Conservation (phyloP, 2,329 filamentous ascomycete genomes). For the Alternaria triticimaculans region DNA sequence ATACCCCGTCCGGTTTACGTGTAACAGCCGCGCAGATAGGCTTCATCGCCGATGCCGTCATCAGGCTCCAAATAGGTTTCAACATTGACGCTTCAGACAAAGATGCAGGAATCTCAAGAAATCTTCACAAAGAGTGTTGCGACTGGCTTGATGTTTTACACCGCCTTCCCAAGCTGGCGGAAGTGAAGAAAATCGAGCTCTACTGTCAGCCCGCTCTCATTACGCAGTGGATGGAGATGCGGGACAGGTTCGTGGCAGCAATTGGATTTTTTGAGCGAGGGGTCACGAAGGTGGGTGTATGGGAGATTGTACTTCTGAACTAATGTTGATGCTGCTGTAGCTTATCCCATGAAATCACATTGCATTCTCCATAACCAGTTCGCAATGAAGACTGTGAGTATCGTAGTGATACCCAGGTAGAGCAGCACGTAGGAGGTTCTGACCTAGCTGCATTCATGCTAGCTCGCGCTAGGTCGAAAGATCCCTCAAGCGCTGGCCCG, state of each 20-base stretch:
- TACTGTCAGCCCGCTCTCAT: not conserved
- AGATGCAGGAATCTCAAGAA: not conserved
- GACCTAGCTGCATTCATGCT: not conserved
- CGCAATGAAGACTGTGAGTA: not conserved
- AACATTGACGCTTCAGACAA: not conserved
- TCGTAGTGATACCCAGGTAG: not conserved
- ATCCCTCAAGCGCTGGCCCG: not conserved
- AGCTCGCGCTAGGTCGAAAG: not conserved
- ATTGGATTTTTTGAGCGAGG: not conserved
- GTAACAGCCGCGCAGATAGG: not conserved
- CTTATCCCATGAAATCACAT: not conserved
- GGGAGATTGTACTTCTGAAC: not conserved
- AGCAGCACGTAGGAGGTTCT: not conserved
- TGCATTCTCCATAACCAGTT: not conserved
- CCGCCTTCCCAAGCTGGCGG: not conserved
- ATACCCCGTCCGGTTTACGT: not conserved
- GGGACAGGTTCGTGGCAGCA: not conserved
- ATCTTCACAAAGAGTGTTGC: not conserved
- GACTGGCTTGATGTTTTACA: not conserved
- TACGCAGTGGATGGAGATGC: not conserved
- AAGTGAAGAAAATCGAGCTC: not conserved
- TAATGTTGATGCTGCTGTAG: not conserved
- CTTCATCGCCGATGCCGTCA: not conserved
- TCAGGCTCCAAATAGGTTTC: not conserved
- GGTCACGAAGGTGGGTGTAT: not conserved